Evolutionary conservation across 768 basidiomycete genomes (phyloP), one percentile per base, ranked within the genome.

Genomic region (Symmetrospora coprosmae): DNA sequence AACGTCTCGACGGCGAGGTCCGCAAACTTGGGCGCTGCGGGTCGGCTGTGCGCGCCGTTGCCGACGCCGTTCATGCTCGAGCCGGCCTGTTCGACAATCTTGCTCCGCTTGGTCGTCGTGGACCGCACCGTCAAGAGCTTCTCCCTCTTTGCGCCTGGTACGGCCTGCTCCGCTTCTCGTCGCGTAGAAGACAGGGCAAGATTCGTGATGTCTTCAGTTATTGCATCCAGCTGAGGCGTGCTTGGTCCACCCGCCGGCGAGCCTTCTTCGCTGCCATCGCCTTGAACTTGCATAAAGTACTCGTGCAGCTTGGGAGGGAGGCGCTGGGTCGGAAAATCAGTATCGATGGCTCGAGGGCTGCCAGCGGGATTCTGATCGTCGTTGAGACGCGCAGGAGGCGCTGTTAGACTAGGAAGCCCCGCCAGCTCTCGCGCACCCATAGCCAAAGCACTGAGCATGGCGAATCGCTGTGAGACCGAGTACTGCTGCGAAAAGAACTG

Each of bases 401-500:
- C n/a, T n/a, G n/a, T n/a, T n/a, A n/a, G n/a, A n/a, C n/a, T n/a
- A 30, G 69, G 66, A 8, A 72, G 66, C 75, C 72, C 73, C 0
- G 83, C 85, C 5, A 94, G 75, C 70, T 96, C 91, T 60, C 87
- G 77, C 6, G 87, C 86, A 5, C 87, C 87, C 33, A 90, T 72
- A 0, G 86, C 87, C 11, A 99, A 75, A 0, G 88, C 84, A 63
- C 86, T 89, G 21, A 97, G 77, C 65, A 90, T 87, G 9, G 81
- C 79, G 63, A 80, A 85, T 7, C 91, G 83, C 66, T 96, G 90
- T 30, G 82, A 78, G 17, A 81, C 79, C 0, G 94, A 91, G 72
- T 92, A 94, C 65, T 92, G 87, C 47, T 85, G 86, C 66, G 83
- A 83, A 75, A 97, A 99, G 72, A 89, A 91, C 68, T 94, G 87